phyloP scores from a whole-genome alignment of 306 rosid species.

The Prunus mume region DNA sequence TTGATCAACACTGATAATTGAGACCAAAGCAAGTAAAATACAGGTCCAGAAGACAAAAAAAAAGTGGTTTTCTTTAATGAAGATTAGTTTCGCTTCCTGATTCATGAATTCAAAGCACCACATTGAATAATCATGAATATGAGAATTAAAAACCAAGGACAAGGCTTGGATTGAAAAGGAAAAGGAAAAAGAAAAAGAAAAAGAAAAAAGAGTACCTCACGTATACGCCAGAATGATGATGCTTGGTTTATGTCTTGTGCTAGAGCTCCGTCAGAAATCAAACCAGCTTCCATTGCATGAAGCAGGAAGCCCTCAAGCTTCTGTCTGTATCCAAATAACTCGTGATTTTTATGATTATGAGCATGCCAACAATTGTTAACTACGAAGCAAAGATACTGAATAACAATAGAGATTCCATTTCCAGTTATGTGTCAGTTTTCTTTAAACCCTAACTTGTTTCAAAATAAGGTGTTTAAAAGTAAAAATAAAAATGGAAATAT shows the following conservation, averaged over 20 bases:
- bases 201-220: slow-evolving; percentile 61
- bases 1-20: not conserved
- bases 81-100: not conserved
- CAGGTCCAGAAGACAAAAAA: not conserved
- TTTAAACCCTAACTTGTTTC: not conserved
- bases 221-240: slow-evolving; percentile 83
- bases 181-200: not conserved
- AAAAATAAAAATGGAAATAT: not conserved
- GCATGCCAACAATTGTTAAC: not conserved
- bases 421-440: not conserved
- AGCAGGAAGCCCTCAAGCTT: slow-evolving; percentile 95
- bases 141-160: not conserved
- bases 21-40: not conserved
- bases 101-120: not conserved
- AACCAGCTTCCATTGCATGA: slow-evolving; percentile 76
- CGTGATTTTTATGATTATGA: not conserved
- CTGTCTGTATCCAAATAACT: slow-evolving; percentile 55
- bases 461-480: not conserved
- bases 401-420: not conserved
- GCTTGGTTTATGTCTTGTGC: slow-evolving; percentile 97
- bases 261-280: slow-evolving; percentile 82
- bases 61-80: not conserved
- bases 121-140: not conserved
- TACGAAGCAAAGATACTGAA: not conserved
- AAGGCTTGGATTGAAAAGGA: not conserved